These are phyloP conservation scores for Amanita rimosa DNA, from an alignment of 768 basidiomycete genomes.

Conservation along the genomic window DNA sequence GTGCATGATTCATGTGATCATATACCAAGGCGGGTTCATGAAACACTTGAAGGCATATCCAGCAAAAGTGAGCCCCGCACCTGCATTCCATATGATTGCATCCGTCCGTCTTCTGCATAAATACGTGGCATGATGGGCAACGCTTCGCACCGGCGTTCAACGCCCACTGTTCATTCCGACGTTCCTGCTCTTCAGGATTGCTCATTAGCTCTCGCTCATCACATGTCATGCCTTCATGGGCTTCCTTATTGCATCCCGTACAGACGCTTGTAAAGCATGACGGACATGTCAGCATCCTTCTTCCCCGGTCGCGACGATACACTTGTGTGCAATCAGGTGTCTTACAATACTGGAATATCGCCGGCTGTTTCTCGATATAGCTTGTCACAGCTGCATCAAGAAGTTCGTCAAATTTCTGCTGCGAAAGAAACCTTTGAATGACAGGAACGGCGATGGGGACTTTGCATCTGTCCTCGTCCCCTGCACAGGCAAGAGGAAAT, in stretches of 20 bases:
- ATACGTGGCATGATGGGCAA: slow-evolving; percentile 34
- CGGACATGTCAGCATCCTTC: slow-evolving; percentile 31
- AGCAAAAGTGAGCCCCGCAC: slow-evolving; percentile 44
- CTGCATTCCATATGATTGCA: slow-evolving; percentile 47
- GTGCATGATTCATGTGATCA: slow-evolving; percentile 20
- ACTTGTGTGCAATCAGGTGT: slow-evolving; percentile 44
- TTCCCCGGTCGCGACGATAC: slow-evolving; percentile 18
- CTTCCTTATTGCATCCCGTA: slow-evolving; percentile 34
- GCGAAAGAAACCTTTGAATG: slow-evolving; percentile 26
- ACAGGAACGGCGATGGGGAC: slow-evolving; percentile 25
- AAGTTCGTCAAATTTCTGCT: slow-evolving; percentile 29
- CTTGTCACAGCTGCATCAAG: slow-evolving; percentile 31
- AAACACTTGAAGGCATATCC: slow-evolving; percentile 40
- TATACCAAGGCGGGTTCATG: slow-evolving; percentile 12
- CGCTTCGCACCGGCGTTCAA: slow-evolving; percentile 25
- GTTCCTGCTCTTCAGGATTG: slow-evolving; percentile 30
- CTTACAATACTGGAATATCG: slow-evolving; percentile 39
- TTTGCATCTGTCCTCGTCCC: slow-evolving; percentile 3
- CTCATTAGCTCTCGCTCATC: slow-evolving; percentile 20
- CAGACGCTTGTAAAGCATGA: slow-evolving; percentile 42
- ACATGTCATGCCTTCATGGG: slow-evolving; percentile 43
- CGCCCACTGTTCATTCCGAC: slow-evolving; percentile 30
- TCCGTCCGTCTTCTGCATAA: slow-evolving; percentile 39
- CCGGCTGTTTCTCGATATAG: slow-evolving; percentile 31
- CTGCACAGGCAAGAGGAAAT: slow-evolving; percentile 4